Percentiles rank a stretch among this genome's conserved stretches.
phyloP scores from a whole-genome alignment of 805 yeast species.

The Saturnispora hagleri region DNA sequence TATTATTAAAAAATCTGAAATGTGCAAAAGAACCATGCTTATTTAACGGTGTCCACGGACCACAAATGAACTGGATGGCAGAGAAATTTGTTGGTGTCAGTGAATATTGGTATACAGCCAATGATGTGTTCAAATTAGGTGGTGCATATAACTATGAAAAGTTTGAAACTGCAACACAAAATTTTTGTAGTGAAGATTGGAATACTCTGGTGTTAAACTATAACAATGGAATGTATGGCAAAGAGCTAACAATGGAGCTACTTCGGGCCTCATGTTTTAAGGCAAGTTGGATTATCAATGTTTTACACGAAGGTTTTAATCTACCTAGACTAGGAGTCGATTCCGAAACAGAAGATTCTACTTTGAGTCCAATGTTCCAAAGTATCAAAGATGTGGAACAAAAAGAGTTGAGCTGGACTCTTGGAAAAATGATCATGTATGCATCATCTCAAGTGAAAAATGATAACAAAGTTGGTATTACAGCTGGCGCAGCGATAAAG shows the following conservation, averaged over 20 bases:
- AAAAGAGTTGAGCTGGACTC: constrained; percentile 87
- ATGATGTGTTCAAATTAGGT: constrained; percentile 80
- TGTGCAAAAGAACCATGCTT: constrained; percentile 85
- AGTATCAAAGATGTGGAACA: constrained; percentile 76
- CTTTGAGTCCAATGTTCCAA: constrained; percentile 41
- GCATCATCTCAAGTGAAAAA: constrained; percentile 61
- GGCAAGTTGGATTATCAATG: constrained; percentile 86
- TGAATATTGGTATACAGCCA: constrained; percentile 96
- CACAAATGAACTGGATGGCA: constrained; percentile 65
- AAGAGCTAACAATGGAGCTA: constrained; percentile 45
- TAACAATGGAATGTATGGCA: constrained; percentile 46
- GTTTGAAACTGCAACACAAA: constrained; percentile 56
- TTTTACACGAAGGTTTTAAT: constrained; percentile 87
- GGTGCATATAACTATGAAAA: constrained; percentile 75
- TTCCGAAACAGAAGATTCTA: constrained; percentile 14
- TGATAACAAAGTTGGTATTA: constrained; percentile 11
- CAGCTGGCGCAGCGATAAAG: constrained; percentile 17
- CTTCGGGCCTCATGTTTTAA: constrained; percentile 82
- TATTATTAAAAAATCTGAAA: constrained; percentile 68
- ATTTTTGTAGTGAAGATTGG: constrained; percentile 79
- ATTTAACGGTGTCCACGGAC: constrained; percentile 93
- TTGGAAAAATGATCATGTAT: constrained; percentile 77
- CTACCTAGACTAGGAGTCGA: constrained; percentile 66
- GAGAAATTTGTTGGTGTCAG: constrained; percentile 90
- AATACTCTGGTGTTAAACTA: constrained; percentile 36